A percentile compares a stretch with the other conserved stretches of the same genome.
Evolutionary conservation across 2,329 filamentous ascomycete genomes (phyloP).

Genomic region (Nothophoma quercina): DNA sequence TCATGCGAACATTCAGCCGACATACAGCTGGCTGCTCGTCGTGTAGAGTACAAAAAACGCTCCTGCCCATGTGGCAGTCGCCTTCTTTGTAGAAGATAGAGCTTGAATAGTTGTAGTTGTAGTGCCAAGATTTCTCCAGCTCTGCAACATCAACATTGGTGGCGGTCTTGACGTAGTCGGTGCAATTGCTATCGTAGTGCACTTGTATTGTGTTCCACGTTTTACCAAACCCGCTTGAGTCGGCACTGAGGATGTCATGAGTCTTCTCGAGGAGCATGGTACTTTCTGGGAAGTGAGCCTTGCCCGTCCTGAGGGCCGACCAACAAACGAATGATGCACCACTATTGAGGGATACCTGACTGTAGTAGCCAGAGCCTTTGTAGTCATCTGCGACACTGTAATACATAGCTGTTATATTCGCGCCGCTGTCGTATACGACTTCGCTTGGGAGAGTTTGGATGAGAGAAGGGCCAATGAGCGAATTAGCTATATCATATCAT

Average conservation of each 20-base stretch:
- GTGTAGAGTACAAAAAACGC: constrained; percentile 21
- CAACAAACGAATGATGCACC: constrained; percentile 22
- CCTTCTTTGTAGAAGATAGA: constrained; percentile 13
- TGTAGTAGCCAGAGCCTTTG: not conserved
- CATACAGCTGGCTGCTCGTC: constrained; percentile 17
- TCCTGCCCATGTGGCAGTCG: constrained; percentile 20
- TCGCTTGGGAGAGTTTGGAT: constrained; percentile 21
- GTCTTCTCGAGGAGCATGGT: not conserved
- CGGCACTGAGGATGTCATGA: not conserved
- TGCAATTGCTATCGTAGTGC: constrained; percentile 27
- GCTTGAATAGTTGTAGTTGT: not conserved
- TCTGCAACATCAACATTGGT: constrained; percentile 19
- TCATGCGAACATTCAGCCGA: constrained; percentile 43
- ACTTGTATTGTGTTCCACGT: constrained; percentile 24
- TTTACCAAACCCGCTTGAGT: constrained; percentile 6
- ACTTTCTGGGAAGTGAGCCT: constrained; percentile 23
- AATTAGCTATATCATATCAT: constrained; percentile 27
- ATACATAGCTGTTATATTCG: not conserved
- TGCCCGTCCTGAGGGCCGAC: constrained; percentile 35
- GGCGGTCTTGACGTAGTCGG: constrained; percentile 16
- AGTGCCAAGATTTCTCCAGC: constrained; percentile 9
- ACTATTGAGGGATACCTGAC: not conserved
- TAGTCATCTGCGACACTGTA: too few relatives aligned
- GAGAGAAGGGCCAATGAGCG: constrained; percentile 35
- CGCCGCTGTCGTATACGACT: constrained; percentile 21